phyloP scores from a whole-genome alignment of 2,329 filamentous ascomycete species.

The Cladosporium phlei region DNA sequence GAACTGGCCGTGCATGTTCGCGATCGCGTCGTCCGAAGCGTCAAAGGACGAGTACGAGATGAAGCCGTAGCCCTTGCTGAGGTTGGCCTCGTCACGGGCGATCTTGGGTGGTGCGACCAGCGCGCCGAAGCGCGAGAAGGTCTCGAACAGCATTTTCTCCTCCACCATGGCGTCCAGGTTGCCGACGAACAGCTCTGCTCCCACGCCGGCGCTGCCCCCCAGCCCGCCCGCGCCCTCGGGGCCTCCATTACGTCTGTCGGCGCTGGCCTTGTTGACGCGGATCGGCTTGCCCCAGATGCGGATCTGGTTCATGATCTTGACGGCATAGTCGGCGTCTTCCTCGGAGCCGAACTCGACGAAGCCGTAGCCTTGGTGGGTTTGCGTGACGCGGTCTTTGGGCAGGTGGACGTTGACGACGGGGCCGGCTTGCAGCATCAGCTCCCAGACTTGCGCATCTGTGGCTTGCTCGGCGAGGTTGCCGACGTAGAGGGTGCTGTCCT shows the following conservation, averaged over 20 bases:
- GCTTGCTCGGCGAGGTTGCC: conserved; percentile 98
- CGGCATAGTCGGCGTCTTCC: conserved; percentile 92
- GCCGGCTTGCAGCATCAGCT: conserved; percentile 96
- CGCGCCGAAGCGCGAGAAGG: conserved; percentile 84
- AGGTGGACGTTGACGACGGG: conserved; percentile 97
- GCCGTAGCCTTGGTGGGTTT: conserved; percentile 94
- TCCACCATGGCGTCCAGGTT: conserved; percentile 93
- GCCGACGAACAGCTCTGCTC: conserved; percentile 93
- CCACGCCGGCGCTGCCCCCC: conserved; percentile 83
- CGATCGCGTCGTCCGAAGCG: conserved; percentile 82
- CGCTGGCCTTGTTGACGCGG: conserved; percentile 88
- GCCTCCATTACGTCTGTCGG: conserved; percentile 88
- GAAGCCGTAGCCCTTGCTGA: conserved; percentile 94
- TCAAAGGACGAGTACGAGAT: conserved; percentile 92
- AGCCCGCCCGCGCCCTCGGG: conserved; percentile 93
- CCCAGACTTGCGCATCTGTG: conserved; percentile 84
- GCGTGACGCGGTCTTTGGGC: conserved; percentile 95
- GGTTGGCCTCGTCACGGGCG: conserved; percentile 79
- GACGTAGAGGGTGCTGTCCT: conserved; percentile 95
- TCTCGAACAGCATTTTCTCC: conserved; percentile 94
- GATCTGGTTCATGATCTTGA: conserved; percentile 93
- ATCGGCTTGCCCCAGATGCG: conserved; percentile 90
- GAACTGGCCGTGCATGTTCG: conserved; percentile 93
- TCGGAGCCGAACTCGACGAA: conserved; percentile 98
- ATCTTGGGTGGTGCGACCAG: conserved; percentile 84